These are phyloP conservation scores for Ustulina deusta DNA, from an alignment of 2,329 filamentous ascomycete species.

Conservation along the genomic window DNA sequence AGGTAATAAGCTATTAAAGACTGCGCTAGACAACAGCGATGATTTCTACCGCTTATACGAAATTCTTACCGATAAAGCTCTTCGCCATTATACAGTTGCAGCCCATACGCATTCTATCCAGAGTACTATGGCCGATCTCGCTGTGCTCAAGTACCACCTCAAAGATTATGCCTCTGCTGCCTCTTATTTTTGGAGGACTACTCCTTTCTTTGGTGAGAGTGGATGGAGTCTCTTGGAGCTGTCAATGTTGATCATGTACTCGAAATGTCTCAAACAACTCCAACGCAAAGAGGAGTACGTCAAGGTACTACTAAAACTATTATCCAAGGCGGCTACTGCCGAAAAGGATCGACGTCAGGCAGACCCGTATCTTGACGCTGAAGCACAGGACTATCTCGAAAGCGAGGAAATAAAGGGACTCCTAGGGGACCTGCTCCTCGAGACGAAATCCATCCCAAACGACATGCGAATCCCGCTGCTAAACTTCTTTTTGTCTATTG, in stretches of 20 bases:
- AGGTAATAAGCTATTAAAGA: conserved; percentile 67
- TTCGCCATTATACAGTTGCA: conserved; percentile 85
- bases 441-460: conserved; percentile 60
- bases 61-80: conserved; percentile 83
- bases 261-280: conserved; percentile 82
- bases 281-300: conserved; percentile 83
- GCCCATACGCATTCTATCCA: conserved; percentile 82
- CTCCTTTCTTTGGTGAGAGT: conserved; percentile 80
- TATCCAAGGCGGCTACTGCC: conserved; percentile 73
- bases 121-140: conserved; percentile 84
- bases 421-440: conserved; percentile 60
- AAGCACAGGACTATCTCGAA: conserved; percentile 53
- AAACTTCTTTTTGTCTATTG: conserved; percentile 78
- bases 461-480: conserved; percentile 76
- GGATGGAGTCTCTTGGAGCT: conserved; percentile 85
- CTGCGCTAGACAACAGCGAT: conserved; percentile 70
- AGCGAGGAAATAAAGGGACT: conserved; percentile 59
- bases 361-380: conserved; percentile 53
- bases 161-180: conserved; percentile 80
- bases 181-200: conserved; percentile 80
- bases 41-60: conserved; percentile 77
- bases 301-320: conserved; percentile 77
- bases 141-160: conserved; percentile 82
- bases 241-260: conserved; percentile 87
- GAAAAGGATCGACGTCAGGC: conserved; percentile 62